Evolutionary conservation across 805 yeast genomes (phyloP), one percentile per base, ranked within the genome.

Genomic region (Blastobotrys muscicola): DNA sequence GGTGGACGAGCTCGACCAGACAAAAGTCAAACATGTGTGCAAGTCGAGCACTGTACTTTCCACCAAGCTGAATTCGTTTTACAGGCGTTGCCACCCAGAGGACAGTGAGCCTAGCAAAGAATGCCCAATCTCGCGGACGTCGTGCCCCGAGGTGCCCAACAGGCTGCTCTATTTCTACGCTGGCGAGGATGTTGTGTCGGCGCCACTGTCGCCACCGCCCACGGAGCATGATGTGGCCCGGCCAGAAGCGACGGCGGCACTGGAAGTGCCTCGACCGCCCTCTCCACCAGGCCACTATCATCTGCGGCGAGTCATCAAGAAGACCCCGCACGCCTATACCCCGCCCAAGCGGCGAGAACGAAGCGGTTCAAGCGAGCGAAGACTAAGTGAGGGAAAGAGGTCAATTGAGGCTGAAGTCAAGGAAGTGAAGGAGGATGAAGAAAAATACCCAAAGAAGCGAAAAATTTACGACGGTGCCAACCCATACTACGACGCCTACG

Each of bases 41-140:
- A 49, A 56, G 38, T 52, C 62, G n/a, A 56, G 62, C 6, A 53
- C 61, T 4, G 51, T 58, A 15, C 50, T 60, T 29, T 58, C 63
- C 15, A 58, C 64, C 2, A 59, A 59, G 42, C 52, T 60, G 16
- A 60, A 59, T 43, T 55, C 61, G 5, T 51, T 57, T 16, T 58
- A 55, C 48, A 50, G 64, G 1, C 45, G 62, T 11, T 47, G 53
- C 39, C 60, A 55, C 41, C 48, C 53, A 15, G 56, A 55, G 39
- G 33, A n/a, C 38, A 7, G 46, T 38, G 31, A 42, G n/a, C 53
- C 50, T 38, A 46, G 50, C 31, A 42, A 37, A 1, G 50, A 46
- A 11, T 51, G 61, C 11, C 65, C 65, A 2, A 41, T 60, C 15
- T 47, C 57, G 3, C 48, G 65, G 8, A 33, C 41, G 16, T 52